A percentile compares a stretch with the other conserved stretches of the same genome.
phyloP scores from a whole-genome alignment of 2,329 filamentous ascomycete genomes.

The Blumeria graminis region DNA sequence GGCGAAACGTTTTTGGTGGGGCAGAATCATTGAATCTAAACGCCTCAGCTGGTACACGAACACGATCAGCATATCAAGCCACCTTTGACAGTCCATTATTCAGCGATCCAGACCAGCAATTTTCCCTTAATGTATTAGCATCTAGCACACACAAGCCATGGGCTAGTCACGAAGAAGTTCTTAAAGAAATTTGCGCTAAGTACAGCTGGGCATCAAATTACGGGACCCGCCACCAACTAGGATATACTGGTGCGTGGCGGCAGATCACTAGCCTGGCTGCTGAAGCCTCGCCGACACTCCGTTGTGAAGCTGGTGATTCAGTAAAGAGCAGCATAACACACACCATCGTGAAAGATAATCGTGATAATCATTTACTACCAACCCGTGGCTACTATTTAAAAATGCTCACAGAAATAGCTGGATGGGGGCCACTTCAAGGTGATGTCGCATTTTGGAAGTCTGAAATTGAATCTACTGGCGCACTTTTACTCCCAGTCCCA shows the following conservation, averaged over 20 bases:
- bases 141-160: constrained; percentile 75
- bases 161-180: constrained; percentile 79
- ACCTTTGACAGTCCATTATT: constrained; percentile 62
- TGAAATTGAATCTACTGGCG: constrained; percentile 62
- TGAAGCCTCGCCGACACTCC: constrained; percentile 57
- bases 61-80: constrained; percentile 74
- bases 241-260: constrained; percentile 65
- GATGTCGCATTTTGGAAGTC: constrained; percentile 88
- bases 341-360: constrained; percentile 53
- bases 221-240: constrained; percentile 50
- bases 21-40: constrained; percentile 76
- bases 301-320: constrained; percentile 68
- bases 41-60: constrained; percentile 71
- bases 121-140: constrained; percentile 57
- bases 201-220: constrained; percentile 45
- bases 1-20: constrained; percentile 84
- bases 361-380: constrained; percentile 69
- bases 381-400: constrained; percentile 61
- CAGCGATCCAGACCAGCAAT: constrained; percentile 58
- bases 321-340: constrained; percentile 75
- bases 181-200: constrained; percentile 55
- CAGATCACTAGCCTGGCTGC: constrained; percentile 60
- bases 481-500: constrained; percentile 48
- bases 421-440: constrained; percentile 58
- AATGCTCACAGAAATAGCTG: constrained; percentile 61